phyloP scores from a whole-genome alignment of 495 filamentous ascomycete species.

The Tetracladium marchalianum region DNA sequence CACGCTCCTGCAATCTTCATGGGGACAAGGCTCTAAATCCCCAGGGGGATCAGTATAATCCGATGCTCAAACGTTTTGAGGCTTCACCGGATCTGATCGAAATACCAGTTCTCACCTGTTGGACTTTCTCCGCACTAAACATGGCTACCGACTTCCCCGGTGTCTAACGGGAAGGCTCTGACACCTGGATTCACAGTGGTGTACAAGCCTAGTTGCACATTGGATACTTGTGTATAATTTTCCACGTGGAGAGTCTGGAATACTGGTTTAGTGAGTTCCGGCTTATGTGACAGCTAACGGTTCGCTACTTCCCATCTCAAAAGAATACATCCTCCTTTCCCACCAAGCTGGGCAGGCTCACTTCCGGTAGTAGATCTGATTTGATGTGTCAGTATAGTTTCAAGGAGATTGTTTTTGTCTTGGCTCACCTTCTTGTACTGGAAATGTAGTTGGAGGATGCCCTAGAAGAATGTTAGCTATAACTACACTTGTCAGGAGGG shows the following conservation, averaged over 20 bases:
- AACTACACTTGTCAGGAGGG: background rate
- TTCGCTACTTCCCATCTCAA: conserved; percentile 10
- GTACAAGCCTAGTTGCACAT: background rate
- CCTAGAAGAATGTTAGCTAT: conserved; percentile 37
- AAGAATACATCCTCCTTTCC: background rate
- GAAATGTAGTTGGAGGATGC: conserved; percentile 94
- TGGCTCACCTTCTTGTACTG: conserved; percentile 69
- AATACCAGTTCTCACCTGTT: too few species aligned
- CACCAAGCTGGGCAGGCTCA: conserved; percentile 22
- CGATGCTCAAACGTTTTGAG: too few species aligned
- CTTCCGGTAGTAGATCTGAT: conserved; percentile 59
- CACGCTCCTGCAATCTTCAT: too few species aligned
- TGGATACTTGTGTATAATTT: conserved; percentile 7
- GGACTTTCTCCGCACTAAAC: too few species aligned
- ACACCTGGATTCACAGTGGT: too few species aligned
- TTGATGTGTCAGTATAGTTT: conserved; percentile 26
- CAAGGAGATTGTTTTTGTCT: conserved; percentile 26
- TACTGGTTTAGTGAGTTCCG: conserved; percentile 7
- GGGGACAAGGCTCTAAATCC: too few species aligned
- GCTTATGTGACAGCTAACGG: conserved; percentile 2
- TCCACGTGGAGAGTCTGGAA: conserved; percentile 11
- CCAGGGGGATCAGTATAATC: too few species aligned
- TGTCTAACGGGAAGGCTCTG: too few species aligned
- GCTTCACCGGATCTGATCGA: too few species aligned
- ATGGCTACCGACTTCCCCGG: too few species aligned